phyloP scores from a whole-genome alignment of 495 filamentous ascomycete genomes.

The Apodospora peruviana region DNA sequence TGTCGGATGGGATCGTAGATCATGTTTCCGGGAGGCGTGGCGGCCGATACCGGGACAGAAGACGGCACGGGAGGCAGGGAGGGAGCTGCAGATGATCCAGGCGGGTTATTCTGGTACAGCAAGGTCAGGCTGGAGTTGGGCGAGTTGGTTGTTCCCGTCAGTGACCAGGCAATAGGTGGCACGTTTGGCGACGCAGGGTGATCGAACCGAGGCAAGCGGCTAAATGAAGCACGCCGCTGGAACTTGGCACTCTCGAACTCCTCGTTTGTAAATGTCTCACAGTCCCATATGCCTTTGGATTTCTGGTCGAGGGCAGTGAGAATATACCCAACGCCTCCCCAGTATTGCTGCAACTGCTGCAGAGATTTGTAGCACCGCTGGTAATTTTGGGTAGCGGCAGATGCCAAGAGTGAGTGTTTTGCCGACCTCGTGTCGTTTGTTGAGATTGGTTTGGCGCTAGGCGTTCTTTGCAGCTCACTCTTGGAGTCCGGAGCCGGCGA shows the following conservation, averaged over 20 bases:
- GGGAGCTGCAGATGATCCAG: conserved; percentile 13
- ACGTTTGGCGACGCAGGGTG: conserved; percentile 31
- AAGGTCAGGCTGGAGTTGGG: conserved; percentile 72
- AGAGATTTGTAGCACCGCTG: conserved; percentile 76
- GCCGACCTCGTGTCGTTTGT: conserved; percentile 47
- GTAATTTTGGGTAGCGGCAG: conserved; percentile 73
- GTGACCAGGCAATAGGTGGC: conserved; percentile 66
- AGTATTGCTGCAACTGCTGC: conserved; percentile 69
- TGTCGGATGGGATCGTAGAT: conserved; percentile 48
- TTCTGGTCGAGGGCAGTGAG: conserved; percentile 81
- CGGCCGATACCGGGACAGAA: conserved; percentile 27
- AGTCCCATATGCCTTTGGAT: conserved; percentile 76
- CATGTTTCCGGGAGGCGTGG: conserved; percentile 45
- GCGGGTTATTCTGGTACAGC: conserved; percentile 52
- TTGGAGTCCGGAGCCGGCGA: conserved; percentile 33
- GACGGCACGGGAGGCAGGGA: conserved; percentile 14
- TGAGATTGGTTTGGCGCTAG: conserved; percentile 1
- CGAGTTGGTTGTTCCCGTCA: conserved; percentile 77
- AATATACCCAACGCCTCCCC: conserved; percentile 83
- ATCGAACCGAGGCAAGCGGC: conserved; percentile 24
- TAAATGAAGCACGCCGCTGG: conserved; percentile 47
- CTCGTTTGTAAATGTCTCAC: conserved; percentile 69
- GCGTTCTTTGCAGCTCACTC: conserved; percentile 7
- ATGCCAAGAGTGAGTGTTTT: conserved; percentile 67
- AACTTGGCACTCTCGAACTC: conserved; percentile 64